phyloP scores from a whole-genome alignment of 768 basidiomycete genomes.

The Trametes cingulata region DNA sequence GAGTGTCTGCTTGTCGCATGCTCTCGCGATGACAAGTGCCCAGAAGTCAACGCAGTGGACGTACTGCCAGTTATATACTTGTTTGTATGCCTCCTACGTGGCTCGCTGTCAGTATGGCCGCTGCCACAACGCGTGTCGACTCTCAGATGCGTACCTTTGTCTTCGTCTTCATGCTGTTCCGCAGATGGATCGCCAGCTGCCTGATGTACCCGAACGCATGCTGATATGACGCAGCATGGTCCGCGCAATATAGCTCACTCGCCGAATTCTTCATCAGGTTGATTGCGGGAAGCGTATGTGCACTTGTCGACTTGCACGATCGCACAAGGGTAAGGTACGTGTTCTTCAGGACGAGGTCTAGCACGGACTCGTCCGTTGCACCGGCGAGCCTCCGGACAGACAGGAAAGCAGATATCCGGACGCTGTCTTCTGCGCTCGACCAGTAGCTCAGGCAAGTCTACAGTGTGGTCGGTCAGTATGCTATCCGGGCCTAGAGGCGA shows the following conservation, averaged over 20 bases:
- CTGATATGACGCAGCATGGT: conserved; percentile 78
- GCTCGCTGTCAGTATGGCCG: too few relatives aligned
- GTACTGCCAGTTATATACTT: conserved; percentile 99
- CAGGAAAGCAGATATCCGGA: conserved; percentile 84
- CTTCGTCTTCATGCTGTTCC: conserved; percentile 88
- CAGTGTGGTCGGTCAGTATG: background rate
- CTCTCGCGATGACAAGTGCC: conserved; percentile 82
- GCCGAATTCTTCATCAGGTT: conserved; percentile 98
- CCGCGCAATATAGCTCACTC: conserved; percentile 83
- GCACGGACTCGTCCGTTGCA: conserved; percentile 73
- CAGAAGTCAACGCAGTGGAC: conserved; percentile 97
- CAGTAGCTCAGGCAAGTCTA: conserved; percentile 85
- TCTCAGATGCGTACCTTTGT: conserved; percentile 59
- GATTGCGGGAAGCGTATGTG: conserved; percentile 86
- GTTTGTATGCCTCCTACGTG: conserved; percentile 80
- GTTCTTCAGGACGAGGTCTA: conserved; percentile 89
- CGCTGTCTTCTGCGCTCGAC: conserved; percentile 77
- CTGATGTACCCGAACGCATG: conserved; percentile 96
- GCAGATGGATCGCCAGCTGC: conserved; percentile 88
- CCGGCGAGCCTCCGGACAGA: conserved; percentile 80
- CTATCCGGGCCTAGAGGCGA: background rate
- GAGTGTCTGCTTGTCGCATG: conserved; percentile 65
- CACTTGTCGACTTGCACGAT: conserved; percentile 80
- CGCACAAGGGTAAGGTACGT: conserved; percentile 88
- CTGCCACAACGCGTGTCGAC: too few relatives aligned